These are phyloP conservation scores for Aspergillus sp. DNA, from an alignment of 2,329 filamentous ascomycete species.

Conservation along the genomic window DNA sequence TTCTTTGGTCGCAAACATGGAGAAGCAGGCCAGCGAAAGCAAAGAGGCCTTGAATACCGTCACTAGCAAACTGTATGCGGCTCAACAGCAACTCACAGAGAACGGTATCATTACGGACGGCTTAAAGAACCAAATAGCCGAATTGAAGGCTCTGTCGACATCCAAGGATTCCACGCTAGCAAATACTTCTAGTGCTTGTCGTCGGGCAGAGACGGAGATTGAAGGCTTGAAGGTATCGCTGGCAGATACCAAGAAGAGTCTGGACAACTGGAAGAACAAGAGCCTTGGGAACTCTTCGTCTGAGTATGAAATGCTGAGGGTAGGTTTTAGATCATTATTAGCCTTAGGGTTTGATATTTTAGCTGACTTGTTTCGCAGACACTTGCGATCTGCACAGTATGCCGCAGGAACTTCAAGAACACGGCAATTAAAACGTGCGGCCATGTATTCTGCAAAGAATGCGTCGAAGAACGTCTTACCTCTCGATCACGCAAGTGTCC, in stretches of 20 bases:
- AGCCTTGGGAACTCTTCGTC: conserved; percentile 71
- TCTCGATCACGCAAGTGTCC: conserved; percentile 94
- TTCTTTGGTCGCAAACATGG: conserved; percentile 70
- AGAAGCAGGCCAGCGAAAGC: conserved; percentile 82
- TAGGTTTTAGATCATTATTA: conserved; percentile 45
- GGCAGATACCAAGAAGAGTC: conserved; percentile 71
- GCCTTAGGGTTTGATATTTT: conserved; percentile 4
- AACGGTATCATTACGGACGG: conserved; percentile 63
- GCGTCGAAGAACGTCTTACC: conserved; percentile 79
- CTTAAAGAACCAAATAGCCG: conserved; percentile 66
- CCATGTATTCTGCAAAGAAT: conserved; percentile 86
- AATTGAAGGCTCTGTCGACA: conserved; percentile 67
- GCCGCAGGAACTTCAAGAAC: conserved; percentile 88
- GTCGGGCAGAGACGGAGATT: conserved; percentile 61
- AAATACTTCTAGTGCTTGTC: conserved; percentile 55
- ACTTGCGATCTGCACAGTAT: conserved; percentile 83
- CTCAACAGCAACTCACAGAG: conserved; percentile 67
- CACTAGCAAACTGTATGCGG: conserved; percentile 63
- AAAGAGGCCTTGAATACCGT: conserved; percentile 70
- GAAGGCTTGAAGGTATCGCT: conserved; percentile 73
- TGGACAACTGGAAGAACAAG: conserved; percentile 80
- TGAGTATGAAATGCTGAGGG: conserved; percentile 77
- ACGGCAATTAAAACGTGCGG: conserved; percentile 90
- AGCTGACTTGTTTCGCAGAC: conserved; percentile 41
- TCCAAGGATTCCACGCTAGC: conserved; percentile 65